These are phyloP conservation scores for Termitomyces eurrhizus DNA, from an alignment of 768 basidiomycete species.

Conservation along the genomic window DNA sequence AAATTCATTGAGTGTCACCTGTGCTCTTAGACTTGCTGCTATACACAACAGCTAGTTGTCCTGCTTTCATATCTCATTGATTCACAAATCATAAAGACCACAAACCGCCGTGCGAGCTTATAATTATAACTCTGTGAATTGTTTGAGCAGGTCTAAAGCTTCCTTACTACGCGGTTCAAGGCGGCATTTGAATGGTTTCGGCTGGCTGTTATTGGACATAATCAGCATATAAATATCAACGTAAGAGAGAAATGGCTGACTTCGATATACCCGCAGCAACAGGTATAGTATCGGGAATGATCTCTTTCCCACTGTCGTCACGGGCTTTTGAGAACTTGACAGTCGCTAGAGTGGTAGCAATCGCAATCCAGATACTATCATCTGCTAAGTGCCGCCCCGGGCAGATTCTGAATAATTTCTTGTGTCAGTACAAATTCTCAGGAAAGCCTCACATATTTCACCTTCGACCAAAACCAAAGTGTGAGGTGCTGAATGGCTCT, in stretches of 20 bases:
- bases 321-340: constrained; percentile 7
- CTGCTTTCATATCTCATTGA: background rate
- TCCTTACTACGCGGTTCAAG: constrained; percentile 19
- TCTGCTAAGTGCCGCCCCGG: constrained; percentile 39
- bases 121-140: background rate
- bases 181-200: constrained; percentile 23
- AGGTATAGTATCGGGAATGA: constrained; percentile 8
- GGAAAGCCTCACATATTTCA: background rate
- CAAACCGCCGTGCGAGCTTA: background rate
- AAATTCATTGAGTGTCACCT: background rate
- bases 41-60: background rate
- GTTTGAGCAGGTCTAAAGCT: constrained; percentile 1
- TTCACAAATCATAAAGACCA: background rate
- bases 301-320: constrained; percentile 13
- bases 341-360: constrained; percentile 13
- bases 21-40: no score
- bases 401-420: constrained; percentile 19
- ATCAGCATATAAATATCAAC: background rate
- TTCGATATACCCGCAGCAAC: background rate
- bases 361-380: constrained; percentile 27
- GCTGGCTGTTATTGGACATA: constrained; percentile 14
- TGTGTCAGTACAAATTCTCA: background rate
- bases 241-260: background rate
- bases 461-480: constrained; percentile 17
- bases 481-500: constrained; percentile 11